phyloP scores from a whole-genome alignment of 23 red algal species.

The Gracilaria caudata region DNA sequence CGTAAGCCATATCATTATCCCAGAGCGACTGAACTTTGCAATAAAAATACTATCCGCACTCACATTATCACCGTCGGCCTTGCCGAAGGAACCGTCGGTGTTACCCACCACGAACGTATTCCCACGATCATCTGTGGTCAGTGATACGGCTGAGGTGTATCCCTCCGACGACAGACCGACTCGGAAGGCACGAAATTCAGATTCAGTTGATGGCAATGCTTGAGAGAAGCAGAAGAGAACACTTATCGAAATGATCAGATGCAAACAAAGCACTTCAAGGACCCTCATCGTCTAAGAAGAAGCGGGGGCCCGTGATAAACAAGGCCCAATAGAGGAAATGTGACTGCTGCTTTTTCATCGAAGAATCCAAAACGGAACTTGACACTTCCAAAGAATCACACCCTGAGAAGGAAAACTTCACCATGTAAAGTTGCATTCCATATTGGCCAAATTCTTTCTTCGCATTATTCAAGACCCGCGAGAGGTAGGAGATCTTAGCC shows the following conservation, averaged over 20 bases:
- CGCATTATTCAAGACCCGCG: background rate
- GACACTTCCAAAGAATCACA: background rate
- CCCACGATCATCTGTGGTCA: conserved; percentile 1
- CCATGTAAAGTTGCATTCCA: background rate
- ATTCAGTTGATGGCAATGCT: background rate
- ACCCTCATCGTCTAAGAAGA: background rate
- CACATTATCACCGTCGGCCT: conserved; percentile 11
- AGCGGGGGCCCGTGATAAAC: background rate
- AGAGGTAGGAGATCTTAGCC: background rate
- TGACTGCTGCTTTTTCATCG: background rate
- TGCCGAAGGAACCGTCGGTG: conserved; percentile 8
- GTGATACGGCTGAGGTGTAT: conserved; percentile 14
- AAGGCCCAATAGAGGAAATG: background rate
- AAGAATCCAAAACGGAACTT: too few relatives aligned
- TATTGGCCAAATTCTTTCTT: background rate
- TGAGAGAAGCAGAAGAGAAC: background rate
- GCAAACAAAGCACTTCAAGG: background rate
- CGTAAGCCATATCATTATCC: conserved; percentile 16
- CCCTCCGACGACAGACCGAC: conserved; percentile 17
- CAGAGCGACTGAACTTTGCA: conserved; percentile 23
- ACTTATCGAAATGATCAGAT: background rate
- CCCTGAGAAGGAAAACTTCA: background rate
- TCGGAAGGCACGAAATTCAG: conserved; percentile 17
- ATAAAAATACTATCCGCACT: conserved; percentile 20
- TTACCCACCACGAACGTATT: conserved; percentile 7